These are phyloP conservation scores for Fusarium sacchari DNA, from an alignment of 2,329 filamentous ascomycete genomes.

Conservation along the genomic window DNA sequence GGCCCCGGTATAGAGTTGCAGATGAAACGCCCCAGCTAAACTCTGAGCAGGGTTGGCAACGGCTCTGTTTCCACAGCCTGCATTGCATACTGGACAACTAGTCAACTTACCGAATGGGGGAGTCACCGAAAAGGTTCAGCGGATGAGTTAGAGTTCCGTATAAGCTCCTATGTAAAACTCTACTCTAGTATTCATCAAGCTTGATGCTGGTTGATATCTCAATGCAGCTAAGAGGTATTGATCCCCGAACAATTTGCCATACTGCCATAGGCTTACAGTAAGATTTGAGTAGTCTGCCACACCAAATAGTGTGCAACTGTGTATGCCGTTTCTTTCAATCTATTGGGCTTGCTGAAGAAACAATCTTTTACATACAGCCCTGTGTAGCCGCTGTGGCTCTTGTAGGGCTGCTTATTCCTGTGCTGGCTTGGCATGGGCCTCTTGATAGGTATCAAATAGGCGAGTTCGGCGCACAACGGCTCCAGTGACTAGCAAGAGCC, in stretches of 20 bases:
- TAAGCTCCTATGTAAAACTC: constrained; percentile 4
- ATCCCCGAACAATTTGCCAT: constrained; percentile 1
- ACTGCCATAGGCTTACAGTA: neutral
- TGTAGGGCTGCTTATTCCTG: constrained; percentile 36
- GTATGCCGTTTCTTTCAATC: neutral
- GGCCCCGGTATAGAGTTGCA: constrained; percentile 2
- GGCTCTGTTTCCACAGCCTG: neutral
- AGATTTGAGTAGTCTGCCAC: constrained; percentile 1
- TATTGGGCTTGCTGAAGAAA: neutral
- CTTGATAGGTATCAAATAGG: constrained; percentile 25
- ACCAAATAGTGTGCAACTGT: neutral
- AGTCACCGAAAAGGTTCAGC: constrained; percentile 28
- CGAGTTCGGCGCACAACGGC: constrained; percentile 24
- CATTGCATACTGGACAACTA: neutral
- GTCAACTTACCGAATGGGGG: constrained; percentile 26
- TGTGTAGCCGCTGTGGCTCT: constrained; percentile 32
- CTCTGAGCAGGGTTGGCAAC: constrained; percentile 17
- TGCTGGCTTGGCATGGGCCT: constrained; percentile 14
- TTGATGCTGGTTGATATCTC: constrained; percentile 1
- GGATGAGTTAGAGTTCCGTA: constrained; percentile 20
- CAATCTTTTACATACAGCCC: neutral
- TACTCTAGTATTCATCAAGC: neutral
- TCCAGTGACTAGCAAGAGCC: neutral
- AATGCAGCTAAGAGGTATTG: neutral
- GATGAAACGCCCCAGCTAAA: constrained; percentile 33